These are phyloP conservation scores for Lathyrus aphaca DNA, from an alignment of 306 rosid species.

Conservation along the genomic window DNA sequence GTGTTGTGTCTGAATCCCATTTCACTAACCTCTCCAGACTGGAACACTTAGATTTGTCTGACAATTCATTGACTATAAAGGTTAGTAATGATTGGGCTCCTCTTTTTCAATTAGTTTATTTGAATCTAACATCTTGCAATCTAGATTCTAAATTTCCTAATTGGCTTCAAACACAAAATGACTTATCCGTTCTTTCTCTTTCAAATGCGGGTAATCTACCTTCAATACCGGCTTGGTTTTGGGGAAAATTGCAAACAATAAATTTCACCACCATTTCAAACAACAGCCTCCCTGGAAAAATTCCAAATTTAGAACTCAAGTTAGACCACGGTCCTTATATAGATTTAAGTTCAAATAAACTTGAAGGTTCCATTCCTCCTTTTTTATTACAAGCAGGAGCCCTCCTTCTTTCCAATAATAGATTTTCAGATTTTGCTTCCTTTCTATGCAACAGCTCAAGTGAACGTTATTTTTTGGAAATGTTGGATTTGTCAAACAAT, in stretches of 20 bases:
- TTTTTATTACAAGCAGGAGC: neutral
- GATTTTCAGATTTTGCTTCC: neutral
- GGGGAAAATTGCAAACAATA: neutral
- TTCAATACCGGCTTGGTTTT: conserved; percentile 14
- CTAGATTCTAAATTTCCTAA: neutral
- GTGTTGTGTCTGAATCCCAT: conserved; percentile 3
- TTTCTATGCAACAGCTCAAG: conserved; percentile 4
- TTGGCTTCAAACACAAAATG: conserved; percentile 24
- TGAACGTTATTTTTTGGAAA: neutral
- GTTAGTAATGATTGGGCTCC: conserved; percentile 23
- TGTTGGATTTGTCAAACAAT: conserved; percentile 28
- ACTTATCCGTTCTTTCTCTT: accelerated
- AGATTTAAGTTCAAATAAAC: conserved; percentile 18
- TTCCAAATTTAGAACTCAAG: conserved; percentile 6
- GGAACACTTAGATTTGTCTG: accelerated
- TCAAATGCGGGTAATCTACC: neutral
- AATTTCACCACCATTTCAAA: accelerated
- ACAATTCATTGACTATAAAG: neutral
- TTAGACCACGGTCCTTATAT: neutral
- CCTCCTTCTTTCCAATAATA: conserved; percentile 4
- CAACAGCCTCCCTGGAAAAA: conserved; percentile 1
- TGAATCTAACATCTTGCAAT: neutral
- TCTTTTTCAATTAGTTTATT: neutral
- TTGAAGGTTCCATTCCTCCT: conserved; percentile 25
- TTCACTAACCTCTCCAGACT: conserved; percentile 15